Evolutionary conservation across 2,329 filamentous ascomycete genomes (phyloP).

Genomic region (Tolypocladium paradoxum): DNA sequence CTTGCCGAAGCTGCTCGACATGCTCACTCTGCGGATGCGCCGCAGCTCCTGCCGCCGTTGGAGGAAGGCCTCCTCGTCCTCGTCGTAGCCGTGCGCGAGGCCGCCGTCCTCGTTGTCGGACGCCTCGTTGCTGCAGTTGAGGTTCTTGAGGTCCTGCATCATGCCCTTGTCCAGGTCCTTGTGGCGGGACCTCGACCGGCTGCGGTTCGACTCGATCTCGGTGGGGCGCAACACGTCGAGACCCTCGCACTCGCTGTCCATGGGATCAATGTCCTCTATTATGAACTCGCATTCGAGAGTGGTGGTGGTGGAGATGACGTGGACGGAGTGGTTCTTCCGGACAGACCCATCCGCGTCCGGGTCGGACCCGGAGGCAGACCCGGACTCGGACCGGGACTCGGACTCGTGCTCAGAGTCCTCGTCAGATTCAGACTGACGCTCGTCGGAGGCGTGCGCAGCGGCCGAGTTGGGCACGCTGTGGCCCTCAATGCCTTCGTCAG

Average conservation of each 20-base stretch:
- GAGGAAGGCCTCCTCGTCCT: constrained; percentile 30
- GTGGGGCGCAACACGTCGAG: constrained; percentile 31
- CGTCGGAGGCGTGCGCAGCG: background rate
- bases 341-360: constrained; percentile 6
- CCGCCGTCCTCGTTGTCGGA: constrained; percentile 24
- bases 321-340: constrained; percentile 1
- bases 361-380: constrained; percentile 6
- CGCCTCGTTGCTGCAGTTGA: constrained; percentile 31
- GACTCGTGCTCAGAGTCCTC: constrained; percentile 5
- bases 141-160: constrained; percentile 32
- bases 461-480: background rate
- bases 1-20: constrained; percentile 44
- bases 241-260: constrained; percentile 33
- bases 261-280: constrained; percentile 36
- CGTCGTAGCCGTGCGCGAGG: constrained; percentile 14
- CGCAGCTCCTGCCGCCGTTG: constrained; percentile 30
- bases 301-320: constrained; percentile 8
- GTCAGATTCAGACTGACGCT: constrained; percentile 6
- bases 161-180: constrained; percentile 30
- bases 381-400: background rate
- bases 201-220: constrained; percentile 35
- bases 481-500: background rate
- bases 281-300: constrained; percentile 20
- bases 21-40: constrained; percentile 35
- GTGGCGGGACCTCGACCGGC: constrained; percentile 27